phyloP scores from a whole-genome alignment of 2,329 filamentous ascomycete species.

The Aureobasidium sp. region DNA sequence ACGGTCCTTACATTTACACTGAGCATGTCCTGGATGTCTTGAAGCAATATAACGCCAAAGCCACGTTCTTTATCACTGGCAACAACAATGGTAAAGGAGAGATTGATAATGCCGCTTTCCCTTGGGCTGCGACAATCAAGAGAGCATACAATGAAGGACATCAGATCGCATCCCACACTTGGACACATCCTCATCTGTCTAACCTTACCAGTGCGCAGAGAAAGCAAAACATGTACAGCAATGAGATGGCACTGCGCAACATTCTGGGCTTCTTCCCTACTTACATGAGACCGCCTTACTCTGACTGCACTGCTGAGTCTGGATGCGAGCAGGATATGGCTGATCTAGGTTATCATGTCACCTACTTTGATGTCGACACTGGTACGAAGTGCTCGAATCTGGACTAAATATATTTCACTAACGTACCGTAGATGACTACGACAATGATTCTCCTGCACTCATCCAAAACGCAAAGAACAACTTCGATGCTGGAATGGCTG shows the following conservation, averaged over 20 bases:
- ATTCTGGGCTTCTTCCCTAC: constrained; percentile 51
- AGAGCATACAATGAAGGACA: constrained; percentile 51
- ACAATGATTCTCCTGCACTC: constrained; percentile 42
- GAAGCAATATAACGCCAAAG: constrained; percentile 56
- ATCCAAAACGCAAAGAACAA: constrained; percentile 49
- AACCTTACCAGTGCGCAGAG: constrained; percentile 38
- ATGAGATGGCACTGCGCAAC: constrained; percentile 50
- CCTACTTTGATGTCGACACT: constrained; percentile 55
- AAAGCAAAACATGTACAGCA: constrained; percentile 45
- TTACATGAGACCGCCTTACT: constrained; percentile 47
- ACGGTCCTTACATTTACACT: constrained; percentile 70
- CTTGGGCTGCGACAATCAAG: constrained; percentile 47
- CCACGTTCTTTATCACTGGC: constrained; percentile 87
- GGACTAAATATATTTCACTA: neutral
- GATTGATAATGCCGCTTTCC: constrained; percentile 45
- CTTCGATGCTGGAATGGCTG: constrained; percentile 43
- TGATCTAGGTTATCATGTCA: constrained; percentile 51
- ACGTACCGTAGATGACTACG: constrained; percentile 42
- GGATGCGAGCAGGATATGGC: constrained; percentile 36
- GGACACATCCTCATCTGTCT: constrained; percentile 46
- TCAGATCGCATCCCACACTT: constrained; percentile 55
- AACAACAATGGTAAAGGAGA: constrained; percentile 41
- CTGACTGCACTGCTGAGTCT: constrained; percentile 37
- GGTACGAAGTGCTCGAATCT: constrained; percentile 25
- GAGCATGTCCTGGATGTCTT: constrained; percentile 62